Percentiles rank a stretch among this genome's conserved stretches.
Conservation (phyloP, 176 grass and related monocot genomes). For the Aegilops speltoides region DNA sequence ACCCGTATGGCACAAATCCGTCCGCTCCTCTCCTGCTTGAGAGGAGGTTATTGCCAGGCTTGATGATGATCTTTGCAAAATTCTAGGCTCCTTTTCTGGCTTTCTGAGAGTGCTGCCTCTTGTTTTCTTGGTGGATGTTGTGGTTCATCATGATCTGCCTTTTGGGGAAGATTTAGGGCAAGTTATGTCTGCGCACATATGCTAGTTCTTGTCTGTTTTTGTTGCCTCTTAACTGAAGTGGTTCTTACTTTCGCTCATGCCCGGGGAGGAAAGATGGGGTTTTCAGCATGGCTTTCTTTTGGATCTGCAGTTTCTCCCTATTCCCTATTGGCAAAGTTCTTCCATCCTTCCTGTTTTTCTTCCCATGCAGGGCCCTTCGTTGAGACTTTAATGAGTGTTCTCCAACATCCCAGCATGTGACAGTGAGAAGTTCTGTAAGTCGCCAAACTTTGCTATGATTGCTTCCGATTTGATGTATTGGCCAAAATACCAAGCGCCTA, state of each 20-base stretch:
- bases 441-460: background rate
- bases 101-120: background rate
- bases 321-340: background rate
- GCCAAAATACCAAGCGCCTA: slow-evolving; percentile 7
- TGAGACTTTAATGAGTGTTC: background rate
- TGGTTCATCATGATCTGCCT: slow-evolving; percentile 30
- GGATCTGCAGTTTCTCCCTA: slow-evolving; percentile 14
- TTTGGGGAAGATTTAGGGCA: background rate
- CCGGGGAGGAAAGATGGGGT: background rate
- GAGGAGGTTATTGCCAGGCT: background rate
- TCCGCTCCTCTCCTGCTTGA: background rate
- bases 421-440: slow-evolving; percentile 24
- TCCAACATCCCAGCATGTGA: background rate
- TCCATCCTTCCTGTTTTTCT: background rate
- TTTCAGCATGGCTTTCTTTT: background rate
- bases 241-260: background rate
- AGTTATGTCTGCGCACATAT: background rate
- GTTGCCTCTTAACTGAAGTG: background rate
- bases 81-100: background rate
- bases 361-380: background rate
- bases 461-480: slow-evolving; percentile 2
- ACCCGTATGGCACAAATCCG: slow-evolving; percentile 45
- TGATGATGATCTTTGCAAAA: slow-evolving; percentile 27
- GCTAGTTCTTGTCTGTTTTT: slow-evolving; percentile 10
- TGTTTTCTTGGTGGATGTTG: slow-evolving; percentile 12